Evolutionary conservation across 352 stramenopile genomes (phyloP), one percentile per base, ranked within the genome.

Genomic region (Pythium angustatum): DNA sequence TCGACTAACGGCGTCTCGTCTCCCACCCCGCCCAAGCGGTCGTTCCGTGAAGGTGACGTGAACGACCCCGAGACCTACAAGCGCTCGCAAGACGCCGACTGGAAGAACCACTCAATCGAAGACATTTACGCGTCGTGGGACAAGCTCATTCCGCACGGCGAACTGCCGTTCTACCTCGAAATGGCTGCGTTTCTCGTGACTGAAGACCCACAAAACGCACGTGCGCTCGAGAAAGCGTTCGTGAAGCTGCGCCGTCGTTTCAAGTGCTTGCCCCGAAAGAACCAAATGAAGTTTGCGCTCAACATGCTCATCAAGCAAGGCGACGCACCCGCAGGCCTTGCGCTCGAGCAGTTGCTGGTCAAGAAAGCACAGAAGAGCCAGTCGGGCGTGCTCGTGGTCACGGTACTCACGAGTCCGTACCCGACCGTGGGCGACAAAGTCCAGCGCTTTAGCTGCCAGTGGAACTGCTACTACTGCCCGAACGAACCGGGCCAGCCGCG

Each of bases 381-480:
- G 63, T 96, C 85, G 28, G 92, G 92, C 30, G 91, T 98, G 34
- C 74, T 98, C 17, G 89, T 97, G 6, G 78, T 98, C 47, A 98
- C 92, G 14, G 90, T 98, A 60, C 79, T 98, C 41, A 98, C 92
- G 44, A 96, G 85, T 64, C 92, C 92, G 53, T 96, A 97, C 70
- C 90, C 92, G 36, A 66, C 70, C 15, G 87, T 94, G 26, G 73
- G 73, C 50, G 75, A 78, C 19, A 94, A 90, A 69, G 71, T 68
- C 38, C 92, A 98, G 73, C 81, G 78, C 26, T 98, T 98, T 57
- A 95, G 83, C 61, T 98, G 92, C 71, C 89, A 98, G 73, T 97
- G 93, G 89, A 98, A 98, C 65, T 98, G 93, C 72, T 97, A 97
- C 81, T 98, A 98, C 69, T 98, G 93, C 68, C 92, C 93, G 5